Percentiles rank a stretch among this genome's conserved stretches.
Conservation (phyloP, 495 filamentous ascomycete genomes). For the Xeromyces bisporus region DNA sequence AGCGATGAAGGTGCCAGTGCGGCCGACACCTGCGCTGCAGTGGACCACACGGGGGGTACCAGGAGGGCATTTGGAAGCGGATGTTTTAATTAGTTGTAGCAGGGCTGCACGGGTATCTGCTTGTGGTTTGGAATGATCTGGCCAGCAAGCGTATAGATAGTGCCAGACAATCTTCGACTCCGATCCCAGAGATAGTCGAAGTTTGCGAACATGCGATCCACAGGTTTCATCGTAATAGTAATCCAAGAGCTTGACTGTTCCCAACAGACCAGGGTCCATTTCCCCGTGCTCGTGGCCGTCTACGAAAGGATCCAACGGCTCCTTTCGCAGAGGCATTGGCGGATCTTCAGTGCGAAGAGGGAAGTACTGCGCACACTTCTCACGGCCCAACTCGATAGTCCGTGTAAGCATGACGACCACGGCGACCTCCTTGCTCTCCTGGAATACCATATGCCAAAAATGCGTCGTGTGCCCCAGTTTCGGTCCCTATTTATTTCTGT, state of each 20-base stretch:
- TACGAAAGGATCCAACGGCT: slow-evolving; percentile 15
- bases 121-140: slow-evolving; percentile 79
- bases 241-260: slow-evolving; percentile 33
- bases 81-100: slow-evolving; percentile 59
- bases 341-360: slow-evolving; percentile 42
- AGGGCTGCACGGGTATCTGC: slow-evolving; percentile 63
- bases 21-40: slow-evolving; percentile 86
- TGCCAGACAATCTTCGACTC: slow-evolving; percentile 67
- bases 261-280: slow-evolving; percentile 8
- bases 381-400: slow-evolving; percentile 60
- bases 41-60: slow-evolving; percentile 77
- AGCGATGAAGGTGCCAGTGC: slow-evolving; percentile 88
- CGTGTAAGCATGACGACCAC: slow-evolving; percentile 95
- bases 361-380: slow-evolving; percentile 91
- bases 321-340: slow-evolving; percentile 45
- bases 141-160: slow-evolving; percentile 83
- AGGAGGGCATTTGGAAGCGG: slow-evolving; percentile 48
- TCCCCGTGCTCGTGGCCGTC: slow-evolving; percentile 11
- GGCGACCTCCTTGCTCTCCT: slow-evolving; percentile 59
- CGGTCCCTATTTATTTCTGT: slow-evolving; percentile 45
- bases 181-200: slow-evolving; percentile 36
- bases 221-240: slow-evolving; percentile 28
- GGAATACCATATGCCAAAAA: slow-evolving; percentile 92
- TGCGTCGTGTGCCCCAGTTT: slow-evolving; percentile 52
- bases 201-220: slow-evolving; percentile 37